Evolutionary conservation across 345 rosid genomes (phyloP), one percentile per base, ranked within the genome.

Genomic region (Rhizophora apiculata): DNA sequence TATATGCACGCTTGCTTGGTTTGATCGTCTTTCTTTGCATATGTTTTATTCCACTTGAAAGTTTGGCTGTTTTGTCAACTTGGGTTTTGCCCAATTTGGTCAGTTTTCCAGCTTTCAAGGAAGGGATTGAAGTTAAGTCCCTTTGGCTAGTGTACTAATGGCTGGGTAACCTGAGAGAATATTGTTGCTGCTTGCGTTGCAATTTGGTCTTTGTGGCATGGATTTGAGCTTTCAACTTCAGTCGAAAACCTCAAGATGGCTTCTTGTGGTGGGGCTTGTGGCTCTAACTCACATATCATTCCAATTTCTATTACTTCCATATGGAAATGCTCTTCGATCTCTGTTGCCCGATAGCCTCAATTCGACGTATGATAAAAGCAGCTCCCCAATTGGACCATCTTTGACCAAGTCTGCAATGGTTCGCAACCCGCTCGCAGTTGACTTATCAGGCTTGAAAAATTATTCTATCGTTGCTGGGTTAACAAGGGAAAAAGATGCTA

Each of bases 301-400:
- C 68, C 96, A 88, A 74, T 86, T 82, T 68, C 70, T 86, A 19
- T 78, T 87, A 78, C 88, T 87, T 75, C 92, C 96, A 0, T 87
- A 86, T 56, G 86, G 88, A 53, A 83, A 75, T 73, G 88, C 91
- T 77, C 82, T 88, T 67, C 79, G 74, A 57, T 90, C 91, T 67
- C 75, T 84, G 60, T 72, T 86, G 10, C 90, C 91, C 2, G 48
- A 65, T 59, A 59, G 37, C 21, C 58, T 67, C 43, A 72, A 55
- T 30, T 43, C 64, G 2, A 32, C 67, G 6, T 70, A 27, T 31
- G 79, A 69, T 60, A 59, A 72, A 53, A 71, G 51, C 64, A 65
- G 74, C 74, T 39, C 68, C 58, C 37, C 30, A 16, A 37, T 34
- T 54, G 20, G 67, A 63, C 72, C 51, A 64, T 70, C 86, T 78